Evolutionary conservation across 257 asterid species (phyloP).

Genomic region (Solanum ahanhuiri): DNA sequence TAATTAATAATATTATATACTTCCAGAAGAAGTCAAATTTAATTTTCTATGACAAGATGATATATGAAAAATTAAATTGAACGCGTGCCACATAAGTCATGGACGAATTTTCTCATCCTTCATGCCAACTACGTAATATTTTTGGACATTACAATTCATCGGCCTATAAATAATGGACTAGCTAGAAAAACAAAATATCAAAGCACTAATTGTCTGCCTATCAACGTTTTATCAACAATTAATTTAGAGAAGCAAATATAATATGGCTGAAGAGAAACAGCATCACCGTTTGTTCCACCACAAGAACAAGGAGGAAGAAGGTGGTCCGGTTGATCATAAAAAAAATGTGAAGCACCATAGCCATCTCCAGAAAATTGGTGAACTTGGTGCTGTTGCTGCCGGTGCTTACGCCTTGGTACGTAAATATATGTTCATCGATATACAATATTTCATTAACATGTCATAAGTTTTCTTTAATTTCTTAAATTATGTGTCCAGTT

Average conservation of each 20-base stretch:
- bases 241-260: not conserved
- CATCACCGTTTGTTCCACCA: constrained; percentile 33
- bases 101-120: not conserved
- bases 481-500: no score
- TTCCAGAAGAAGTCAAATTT: not conserved
- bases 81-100: not conserved
- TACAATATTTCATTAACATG: no score
- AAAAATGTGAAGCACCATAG: constrained; percentile 17
- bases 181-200: not conserved
- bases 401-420: constrained; percentile 6
- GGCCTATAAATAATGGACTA: not conserved
- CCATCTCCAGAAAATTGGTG: constrained; percentile 9
- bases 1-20: not conserved
- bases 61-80: not conserved
- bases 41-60: not conserved
- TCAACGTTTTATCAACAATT: not conserved
- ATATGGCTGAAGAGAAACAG: constrained; percentile 25
- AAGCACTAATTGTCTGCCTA: not conserved
- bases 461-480: no score
- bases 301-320: constrained; percentile 9
- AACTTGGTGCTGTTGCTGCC: constrained; percentile 12
- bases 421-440: no score
- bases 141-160: not conserved
- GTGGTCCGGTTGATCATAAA: constrained; percentile 4
- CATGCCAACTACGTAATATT: not conserved